Base-by-base conservation (phyloP, 495 filamentous ascomycete genomes). In the Parathielavia appendiculata region DNA sequence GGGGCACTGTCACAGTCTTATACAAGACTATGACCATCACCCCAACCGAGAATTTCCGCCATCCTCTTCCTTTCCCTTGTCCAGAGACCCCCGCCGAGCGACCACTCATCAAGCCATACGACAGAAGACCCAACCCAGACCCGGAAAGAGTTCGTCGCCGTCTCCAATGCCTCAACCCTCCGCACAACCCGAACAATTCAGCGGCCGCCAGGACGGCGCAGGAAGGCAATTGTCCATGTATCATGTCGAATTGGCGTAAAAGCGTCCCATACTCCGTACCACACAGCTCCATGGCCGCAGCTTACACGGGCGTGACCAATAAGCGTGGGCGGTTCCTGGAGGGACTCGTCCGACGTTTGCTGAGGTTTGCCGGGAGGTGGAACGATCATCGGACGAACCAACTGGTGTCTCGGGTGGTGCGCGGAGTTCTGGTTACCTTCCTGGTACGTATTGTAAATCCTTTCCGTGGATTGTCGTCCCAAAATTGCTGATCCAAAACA, bases 1-100 rank as follows among this genome's bases (percentile, higher is more conserved):
- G 10, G 46, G 19, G 14, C 13, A 47, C 40, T n/a, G n/a, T 22
- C 45, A 57, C 12, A 17, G 30, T 58, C 62, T 60, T 63, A 66
- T 58, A 63, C 44, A 14, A 47, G 13, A 36, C 23, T 38, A 44
- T 22, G 12, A 39, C 54, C 40, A 43, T 23, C 34, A 17, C 20
- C 14, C 35, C 13, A 54, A 57, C 55, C 55, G 38, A 43, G 11
- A 50, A 51, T 5, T 50, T 38, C 48, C 38, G n/a, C 45, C 35
- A 22, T 17, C 32, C 19, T 14, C 44, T 5, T n/a, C n/a, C 10
- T 4, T 17, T n/a, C 43, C 34, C 34, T 36, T n/a, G 9, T 51
- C 0, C 0, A 1, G 7, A 46, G 1, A 54, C 17, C 48, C n/a
- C 8, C 22, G 9, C 6, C 13, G 0, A 6, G 4, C 26, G 20